Base-by-base conservation (phyloP, 176 grass and related monocot genomes). In the Rhynchospora pubera region DNA sequence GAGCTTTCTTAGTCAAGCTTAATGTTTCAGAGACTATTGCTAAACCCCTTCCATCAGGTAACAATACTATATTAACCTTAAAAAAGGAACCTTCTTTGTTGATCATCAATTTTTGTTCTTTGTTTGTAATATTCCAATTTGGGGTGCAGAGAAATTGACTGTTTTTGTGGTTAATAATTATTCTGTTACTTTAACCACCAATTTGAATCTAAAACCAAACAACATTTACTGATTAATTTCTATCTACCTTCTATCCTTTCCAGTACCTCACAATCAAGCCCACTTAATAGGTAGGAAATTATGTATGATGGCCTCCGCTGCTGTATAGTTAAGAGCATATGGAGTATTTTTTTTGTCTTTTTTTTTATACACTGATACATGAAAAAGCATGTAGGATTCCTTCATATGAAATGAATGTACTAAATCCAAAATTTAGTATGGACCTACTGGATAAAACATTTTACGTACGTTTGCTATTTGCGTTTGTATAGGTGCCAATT, bases 1-100 rank as follows among this genome's bases (percentile, higher is more conserved):
- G 95, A 70, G 92, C 95, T 71, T 98, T 98, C 85, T 87, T 98
- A 81, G 82, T 94, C 66, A 98, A 98, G 74, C 84, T 93, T 86
- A 87, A 91, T 55, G 84, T 91, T 46, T 88, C 90, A 21, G 85
- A 90, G 67, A 72, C 92, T 24, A 68, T 90, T 3, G 89, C 92
- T 9, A 93, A 70, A 76, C 52, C 89, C 39, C 81, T 94, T 65
- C 85, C 89, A 19, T 6, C 88, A 88, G 91, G 92, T 98, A 88
- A 30, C 32, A 4, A 51, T 75, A 28, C 1, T 13, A 14, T 2
- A 24, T 51, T 5, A 7, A 69, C 15, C 34, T 26, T 75, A 53
- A 52, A 75, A n/a, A 6, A 53, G 46, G 60, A 63, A 30, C 32
- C 0, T 67, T 42, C 65, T 43, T 23, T 67, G 14, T 2, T 67